These are phyloP conservation scores for Torulaspora franciscae DNA, from an alignment of 805 yeast species.

Conservation along the genomic window DNA sequence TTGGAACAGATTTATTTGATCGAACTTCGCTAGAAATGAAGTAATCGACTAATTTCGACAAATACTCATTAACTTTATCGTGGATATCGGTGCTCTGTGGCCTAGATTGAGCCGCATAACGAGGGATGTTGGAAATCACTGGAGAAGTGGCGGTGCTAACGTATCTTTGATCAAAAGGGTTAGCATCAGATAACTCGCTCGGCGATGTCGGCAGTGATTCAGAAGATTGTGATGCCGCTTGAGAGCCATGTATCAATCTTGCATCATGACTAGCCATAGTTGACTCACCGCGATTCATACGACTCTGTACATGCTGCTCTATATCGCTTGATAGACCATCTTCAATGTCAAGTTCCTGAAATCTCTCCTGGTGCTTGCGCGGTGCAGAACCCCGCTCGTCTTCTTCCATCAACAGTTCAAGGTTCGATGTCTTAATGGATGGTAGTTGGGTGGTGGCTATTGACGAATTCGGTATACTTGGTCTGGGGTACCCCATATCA, in stretches of 20 bases:
- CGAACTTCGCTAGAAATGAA: conserved; percentile 34
- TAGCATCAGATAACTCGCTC: conserved; percentile 29
- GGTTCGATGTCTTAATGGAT: conserved; percentile 15
- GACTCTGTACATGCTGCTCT: conserved; percentile 25
- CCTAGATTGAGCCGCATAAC: conserved; percentile 24
- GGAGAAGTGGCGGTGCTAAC: conserved; percentile 34
- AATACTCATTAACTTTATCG: conserved; percentile 32
- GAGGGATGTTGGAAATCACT: conserved; percentile 30
- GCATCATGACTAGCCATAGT: conserved; percentile 6
- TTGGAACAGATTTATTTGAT: conserved; percentile 25
- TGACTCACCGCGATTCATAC: conserved; percentile 3
- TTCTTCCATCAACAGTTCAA: conserved; percentile 11
- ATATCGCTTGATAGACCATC: conserved; percentile 38
- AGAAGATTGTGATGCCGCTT: conserved; percentile 26
- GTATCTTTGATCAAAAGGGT: conserved; percentile 30
- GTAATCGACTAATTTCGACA: conserved; percentile 33
- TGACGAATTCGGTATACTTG: conserved; percentile 25
- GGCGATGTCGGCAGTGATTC: conserved; percentile 36
- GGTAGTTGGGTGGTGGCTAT: conserved; percentile 26
- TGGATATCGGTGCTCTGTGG: conserved; percentile 31
- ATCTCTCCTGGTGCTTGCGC: conserved; percentile 18
- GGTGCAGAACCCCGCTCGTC: conserved; percentile 7
- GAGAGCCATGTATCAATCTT: conserved; percentile 9
- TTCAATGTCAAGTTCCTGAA: conserved; percentile 34
- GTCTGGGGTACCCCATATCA: conserved; percentile 28